Evolutionary conservation across 2,329 filamentous ascomycete species (phyloP).

Genomic region (Paracorniculantispora psalliotae): DNA sequence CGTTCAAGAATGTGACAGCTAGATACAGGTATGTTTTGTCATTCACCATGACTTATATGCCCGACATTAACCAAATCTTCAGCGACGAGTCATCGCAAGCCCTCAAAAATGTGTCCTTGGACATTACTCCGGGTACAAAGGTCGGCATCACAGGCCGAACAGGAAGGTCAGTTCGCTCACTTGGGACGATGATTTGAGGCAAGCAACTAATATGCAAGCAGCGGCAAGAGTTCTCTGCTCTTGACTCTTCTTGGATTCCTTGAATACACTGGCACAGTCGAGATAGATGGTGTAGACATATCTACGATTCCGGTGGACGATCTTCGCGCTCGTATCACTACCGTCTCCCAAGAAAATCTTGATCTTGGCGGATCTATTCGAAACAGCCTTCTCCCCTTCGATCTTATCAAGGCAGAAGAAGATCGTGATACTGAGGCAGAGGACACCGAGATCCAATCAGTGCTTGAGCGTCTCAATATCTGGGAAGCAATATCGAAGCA

Average conservation of each 20-base stretch:
- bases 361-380: slow-evolving; percentile 26
- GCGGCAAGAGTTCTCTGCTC: slow-evolving; percentile 22
- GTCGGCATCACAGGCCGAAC: slow-evolving; percentile 32
- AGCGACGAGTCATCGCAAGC: neutral
- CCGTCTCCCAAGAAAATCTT: slow-evolving; percentile 43
- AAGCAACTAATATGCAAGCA: neutral
- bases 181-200: neutral
- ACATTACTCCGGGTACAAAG: slow-evolving; percentile 22
- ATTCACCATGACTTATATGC: neutral
- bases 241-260: slow-evolving; percentile 17
- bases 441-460: neutral
- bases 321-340: slow-evolving; percentile 41
- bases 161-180: slow-evolving; percentile 19
- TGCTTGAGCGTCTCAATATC: slow-evolving; percentile 12
- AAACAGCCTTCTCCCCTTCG: slow-evolving; percentile 18
- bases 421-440: neutral
- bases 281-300: slow-evolving; percentile 37
- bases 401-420: slow-evolving; percentile 20
- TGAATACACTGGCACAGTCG: slow-evolving; percentile 14
- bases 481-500: slow-evolving; percentile 21
- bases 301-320: slow-evolving; percentile 30
- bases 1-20: neutral
- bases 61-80: neutral
- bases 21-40: neutral
- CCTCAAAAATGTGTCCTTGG: slow-evolving; percentile 23